These are phyloP conservation scores for Geoglossum glabrum DNA, from an alignment of 495 filamentous ascomycete genomes.

Conservation along the genomic window DNA sequence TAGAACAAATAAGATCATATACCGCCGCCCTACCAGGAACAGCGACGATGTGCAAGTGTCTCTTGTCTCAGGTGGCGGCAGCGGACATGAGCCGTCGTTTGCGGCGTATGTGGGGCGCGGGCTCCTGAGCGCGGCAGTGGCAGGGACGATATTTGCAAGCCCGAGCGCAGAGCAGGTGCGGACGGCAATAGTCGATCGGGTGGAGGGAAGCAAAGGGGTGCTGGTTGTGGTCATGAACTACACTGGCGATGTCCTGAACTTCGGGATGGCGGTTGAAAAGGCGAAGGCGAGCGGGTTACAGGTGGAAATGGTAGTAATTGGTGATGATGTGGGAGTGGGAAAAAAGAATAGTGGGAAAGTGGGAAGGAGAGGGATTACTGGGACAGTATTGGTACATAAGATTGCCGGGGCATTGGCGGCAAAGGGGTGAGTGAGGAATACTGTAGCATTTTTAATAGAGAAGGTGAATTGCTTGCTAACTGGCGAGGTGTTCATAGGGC, in stretches of 20 bases:
- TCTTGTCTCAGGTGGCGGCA: slow-evolving; percentile 76
- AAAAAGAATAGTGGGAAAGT: slow-evolving; percentile 70
- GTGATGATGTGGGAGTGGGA: slow-evolving; percentile 90
- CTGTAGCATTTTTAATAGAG: slow-evolving; percentile 12
- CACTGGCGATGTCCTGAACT: slow-evolving; percentile 71
- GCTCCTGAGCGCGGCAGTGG: slow-evolving; percentile 67
- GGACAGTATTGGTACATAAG: slow-evolving; percentile 78
- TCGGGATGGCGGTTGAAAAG: slow-evolving; percentile 88
- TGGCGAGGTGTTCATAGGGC: slow-evolving; percentile 15
- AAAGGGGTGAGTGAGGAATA: slow-evolving; percentile 27
- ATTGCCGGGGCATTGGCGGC: slow-evolving; percentile 72
- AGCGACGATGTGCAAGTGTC: slow-evolving; percentile 28
- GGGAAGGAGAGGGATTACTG: slow-evolving; percentile 75
- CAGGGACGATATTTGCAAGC: slow-evolving; percentile 84
- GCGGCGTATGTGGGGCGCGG: slow-evolving; percentile 50
- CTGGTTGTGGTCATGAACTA: slow-evolving; percentile 51
- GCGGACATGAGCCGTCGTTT: slow-evolving; percentile 86
- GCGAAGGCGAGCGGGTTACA: slow-evolving; percentile 58
- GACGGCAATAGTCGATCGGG: slow-evolving; percentile 47
- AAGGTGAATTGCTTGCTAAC: not conserved
- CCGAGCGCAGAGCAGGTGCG: slow-evolving; percentile 78
- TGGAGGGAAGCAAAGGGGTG: slow-evolving; percentile 51
- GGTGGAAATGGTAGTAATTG: slow-evolving; percentile 85
- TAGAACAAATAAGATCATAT: slow-evolving; percentile 64
- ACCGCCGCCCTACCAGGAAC: slow-evolving; percentile 33